Conservation (phyloP, 768 basidiomycete genomes). For the Chiua virens region DNA sequence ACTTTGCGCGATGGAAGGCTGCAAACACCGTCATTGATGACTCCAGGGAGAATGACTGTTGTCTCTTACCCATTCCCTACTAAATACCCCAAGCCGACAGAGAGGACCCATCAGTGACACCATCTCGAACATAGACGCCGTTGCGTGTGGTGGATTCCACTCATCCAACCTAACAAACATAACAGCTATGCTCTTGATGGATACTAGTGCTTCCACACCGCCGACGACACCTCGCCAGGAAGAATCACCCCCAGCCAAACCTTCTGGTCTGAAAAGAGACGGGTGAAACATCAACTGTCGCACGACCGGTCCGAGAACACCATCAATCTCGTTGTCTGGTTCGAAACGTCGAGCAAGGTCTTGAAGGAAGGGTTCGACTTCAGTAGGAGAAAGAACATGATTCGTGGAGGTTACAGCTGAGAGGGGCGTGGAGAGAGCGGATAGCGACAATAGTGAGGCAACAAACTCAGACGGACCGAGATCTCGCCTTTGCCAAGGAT, state of each 20-base stretch:
- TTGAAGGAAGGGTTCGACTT: constrained; percentile 78
- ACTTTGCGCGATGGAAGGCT: constrained; percentile 74
- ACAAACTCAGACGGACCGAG: constrained; percentile 82
- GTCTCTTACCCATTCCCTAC: constrained; percentile 77
- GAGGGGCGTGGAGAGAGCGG: constrained; percentile 67
- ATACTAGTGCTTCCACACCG: constrained; percentile 77
- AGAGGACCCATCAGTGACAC: constrained; percentile 80
- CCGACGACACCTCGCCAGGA: constrained; percentile 86
- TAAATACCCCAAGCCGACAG: constrained; percentile 80
- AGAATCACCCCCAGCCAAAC: constrained; percentile 68
- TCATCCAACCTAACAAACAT: constrained; percentile 75
- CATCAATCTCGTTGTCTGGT: constrained; percentile 73
- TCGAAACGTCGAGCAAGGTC: constrained; percentile 84
- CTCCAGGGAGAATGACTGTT: no score
- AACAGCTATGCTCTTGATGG: constrained; percentile 78
- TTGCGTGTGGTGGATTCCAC: constrained; percentile 67
- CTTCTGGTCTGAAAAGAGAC: constrained; percentile 63
- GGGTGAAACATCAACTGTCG: constrained; percentile 60
- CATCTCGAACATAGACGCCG: constrained; percentile 61
- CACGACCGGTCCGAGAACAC: constrained; percentile 76
- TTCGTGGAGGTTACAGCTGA: constrained; percentile 45
- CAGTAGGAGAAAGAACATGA: constrained; percentile 57
- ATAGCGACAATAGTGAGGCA: constrained; percentile 74
- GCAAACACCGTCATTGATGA: constrained; percentile 5
- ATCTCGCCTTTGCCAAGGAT: constrained; percentile 47